Conservation (phyloP, 495 filamentous ascomycete genomes). For the Lasiosphaeria hispida region DNA sequence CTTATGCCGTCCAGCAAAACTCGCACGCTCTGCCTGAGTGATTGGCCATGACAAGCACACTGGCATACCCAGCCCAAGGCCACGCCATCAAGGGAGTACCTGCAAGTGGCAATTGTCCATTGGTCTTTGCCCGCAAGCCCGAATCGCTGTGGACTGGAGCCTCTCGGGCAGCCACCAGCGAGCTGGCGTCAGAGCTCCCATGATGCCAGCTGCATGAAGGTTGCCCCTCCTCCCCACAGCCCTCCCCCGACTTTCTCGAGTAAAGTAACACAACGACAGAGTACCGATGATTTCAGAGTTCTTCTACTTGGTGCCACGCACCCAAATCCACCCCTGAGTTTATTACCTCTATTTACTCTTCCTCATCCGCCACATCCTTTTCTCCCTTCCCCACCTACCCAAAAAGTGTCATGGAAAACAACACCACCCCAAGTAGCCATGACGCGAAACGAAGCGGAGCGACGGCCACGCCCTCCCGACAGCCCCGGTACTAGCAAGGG, state of each 20-base stretch:
- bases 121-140: neutral
- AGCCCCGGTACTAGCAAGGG: conserved; percentile 8
- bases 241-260: no score
- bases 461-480: conserved; percentile 3
- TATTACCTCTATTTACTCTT: neutral
- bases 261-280: no score
- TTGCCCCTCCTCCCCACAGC: no score
- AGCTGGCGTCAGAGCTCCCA: neutral
- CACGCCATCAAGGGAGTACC: conserved; percentile 5
- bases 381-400: neutral
- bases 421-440: neutral
- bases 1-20: neutral
- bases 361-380: neutral
- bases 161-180: conserved; percentile 8
- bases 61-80: neutral
- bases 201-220: neutral
- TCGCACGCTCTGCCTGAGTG: neutral
- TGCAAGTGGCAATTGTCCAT: conserved; percentile 7
- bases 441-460: conserved; percentile 11
- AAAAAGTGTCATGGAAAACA: conserved; percentile 9
- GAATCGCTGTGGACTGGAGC: neutral
- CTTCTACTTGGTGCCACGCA: neutral
- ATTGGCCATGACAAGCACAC: neutral
- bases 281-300: no score
- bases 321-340: neutral